phyloP scores from a whole-genome alignment of 78 protist genomes.

The Isochrysis galbana region DNA sequence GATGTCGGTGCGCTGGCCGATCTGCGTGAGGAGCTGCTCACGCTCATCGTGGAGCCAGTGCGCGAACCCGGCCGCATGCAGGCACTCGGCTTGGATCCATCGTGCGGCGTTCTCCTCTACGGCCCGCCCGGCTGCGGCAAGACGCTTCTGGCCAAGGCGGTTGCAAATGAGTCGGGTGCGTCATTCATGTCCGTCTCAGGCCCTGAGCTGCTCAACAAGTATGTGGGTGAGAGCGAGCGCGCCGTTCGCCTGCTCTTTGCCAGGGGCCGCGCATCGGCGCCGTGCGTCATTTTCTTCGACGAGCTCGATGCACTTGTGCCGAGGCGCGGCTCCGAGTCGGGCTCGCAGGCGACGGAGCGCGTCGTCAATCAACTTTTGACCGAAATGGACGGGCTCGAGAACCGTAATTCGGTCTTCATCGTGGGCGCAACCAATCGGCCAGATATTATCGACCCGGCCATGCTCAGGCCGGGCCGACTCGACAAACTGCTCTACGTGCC shows the following conservation, averaged over 20 bases:
- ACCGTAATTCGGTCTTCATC: constrained; percentile 76
- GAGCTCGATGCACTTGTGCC: constrained; percentile 98
- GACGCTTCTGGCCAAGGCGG: constrained; percentile 93
- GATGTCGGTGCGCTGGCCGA: constrained; percentile 88
- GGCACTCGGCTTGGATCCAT: constrained; percentile 39
- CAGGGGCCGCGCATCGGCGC: constrained; percentile 86
- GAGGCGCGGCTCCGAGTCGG: constrained; percentile 60
- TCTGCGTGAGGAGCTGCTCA: constrained; percentile 75
- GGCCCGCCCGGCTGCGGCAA: constrained; percentile 99
- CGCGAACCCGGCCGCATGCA: no score
- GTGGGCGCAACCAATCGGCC: constrained; percentile 98
- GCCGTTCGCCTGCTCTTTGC: constrained; percentile 93
- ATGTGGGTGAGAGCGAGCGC: constrained; percentile 98
- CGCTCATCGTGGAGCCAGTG: constrained; percentile 43
- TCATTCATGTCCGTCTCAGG: constrained; percentile 93
- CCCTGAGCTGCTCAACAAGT: constrained; percentile 98
- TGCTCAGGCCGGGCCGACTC: constrained; percentile 97
- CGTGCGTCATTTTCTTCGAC: constrained; percentile 98
- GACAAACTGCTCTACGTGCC: constrained; percentile 94
- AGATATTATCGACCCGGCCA: constrained; percentile 54
- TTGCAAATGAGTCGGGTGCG: constrained; percentile 68
- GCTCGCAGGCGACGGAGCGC: constrained; percentile 66
- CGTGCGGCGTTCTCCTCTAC: constrained; percentile 72
- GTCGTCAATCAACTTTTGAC: constrained; percentile 93
- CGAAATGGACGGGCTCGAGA: constrained; percentile 97